Conservation (phyloP, 1,284 basidiomycete species). For the Fistulina hepatica region DNA sequence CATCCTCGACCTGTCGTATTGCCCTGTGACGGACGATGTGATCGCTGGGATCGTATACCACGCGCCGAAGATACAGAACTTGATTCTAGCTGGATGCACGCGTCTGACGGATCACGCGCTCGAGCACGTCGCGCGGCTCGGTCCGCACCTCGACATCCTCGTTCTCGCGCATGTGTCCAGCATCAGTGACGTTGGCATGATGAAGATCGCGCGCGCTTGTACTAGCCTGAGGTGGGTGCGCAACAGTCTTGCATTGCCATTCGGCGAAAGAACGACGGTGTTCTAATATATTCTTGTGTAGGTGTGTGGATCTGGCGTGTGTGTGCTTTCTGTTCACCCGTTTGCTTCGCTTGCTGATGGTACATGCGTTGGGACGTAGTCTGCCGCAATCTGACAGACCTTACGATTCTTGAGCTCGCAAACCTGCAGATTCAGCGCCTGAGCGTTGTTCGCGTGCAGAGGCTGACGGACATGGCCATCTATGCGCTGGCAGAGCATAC, state of each 20-base stretch:
- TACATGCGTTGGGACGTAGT: slow-evolving; percentile 29
- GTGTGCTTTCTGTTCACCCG: too few species aligned
- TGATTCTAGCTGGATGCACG: slow-evolving; percentile 78
- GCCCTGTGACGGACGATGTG: slow-evolving; percentile 69
- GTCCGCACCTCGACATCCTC: slow-evolving; percentile 71
- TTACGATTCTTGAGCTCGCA: slow-evolving; percentile 76
- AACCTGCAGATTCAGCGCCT: slow-evolving; percentile 67
- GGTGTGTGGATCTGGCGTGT: slow-evolving; percentile 85
- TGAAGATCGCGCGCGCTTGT: slow-evolving; percentile 63
- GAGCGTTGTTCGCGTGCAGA: slow-evolving; percentile 66
- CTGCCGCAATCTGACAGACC: slow-evolving; percentile 76
- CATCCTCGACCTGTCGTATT: slow-evolving; percentile 68
- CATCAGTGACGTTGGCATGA: slow-evolving; percentile 76
- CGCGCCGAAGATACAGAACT: slow-evolving; percentile 68
- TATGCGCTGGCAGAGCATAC: slow-evolving; percentile 60
- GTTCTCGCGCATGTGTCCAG: slow-evolving; percentile 71
- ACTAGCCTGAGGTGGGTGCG: slow-evolving; percentile 36
- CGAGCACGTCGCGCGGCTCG: slow-evolving; percentile 60
- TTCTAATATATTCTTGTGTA: slow-evolving; percentile 10
- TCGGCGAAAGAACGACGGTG: too few species aligned
- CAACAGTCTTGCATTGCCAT: background rate
- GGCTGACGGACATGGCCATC: slow-evolving; percentile 54
- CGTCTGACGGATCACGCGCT: slow-evolving; percentile 67
- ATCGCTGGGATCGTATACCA: slow-evolving; percentile 72
- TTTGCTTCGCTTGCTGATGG: slow-evolving; percentile 6